These are phyloP conservation scores for Mucor saturninus DNA, from an alignment of 371 early-diverging fungal species.

Conservation along the genomic window DNA sequence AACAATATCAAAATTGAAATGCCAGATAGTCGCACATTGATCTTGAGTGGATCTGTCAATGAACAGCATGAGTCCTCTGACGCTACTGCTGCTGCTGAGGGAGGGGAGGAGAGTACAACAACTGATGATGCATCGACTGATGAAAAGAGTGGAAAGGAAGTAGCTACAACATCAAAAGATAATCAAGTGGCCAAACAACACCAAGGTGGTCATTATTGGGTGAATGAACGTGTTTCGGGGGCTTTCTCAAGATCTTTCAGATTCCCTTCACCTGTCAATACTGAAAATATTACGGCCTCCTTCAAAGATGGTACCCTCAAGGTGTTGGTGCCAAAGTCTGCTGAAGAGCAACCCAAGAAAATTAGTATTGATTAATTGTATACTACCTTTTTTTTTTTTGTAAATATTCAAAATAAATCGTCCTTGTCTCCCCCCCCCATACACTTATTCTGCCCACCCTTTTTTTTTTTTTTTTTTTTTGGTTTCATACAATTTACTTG, in stretches of 20 bases:
- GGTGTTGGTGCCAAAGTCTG: slow-evolving; percentile 38
- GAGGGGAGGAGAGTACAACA: too few relatives aligned
- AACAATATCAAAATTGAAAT: slow-evolving; percentile 42
- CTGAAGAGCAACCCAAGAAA: slow-evolving; percentile 13
- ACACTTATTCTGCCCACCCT: too few relatives aligned
- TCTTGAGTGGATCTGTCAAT: slow-evolving; percentile 32
- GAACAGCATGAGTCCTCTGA: slow-evolving; percentile 1
- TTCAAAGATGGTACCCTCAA: slow-evolving; percentile 44
- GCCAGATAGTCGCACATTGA: slow-evolving; percentile 32
- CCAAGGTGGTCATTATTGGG: slow-evolving; percentile 47
- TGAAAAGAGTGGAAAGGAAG: neutral
- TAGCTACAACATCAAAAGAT: neutral
- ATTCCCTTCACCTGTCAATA: slow-evolving; percentile 38
- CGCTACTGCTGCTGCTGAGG: neutral
- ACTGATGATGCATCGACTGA: too few relatives aligned
- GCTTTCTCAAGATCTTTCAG: slow-evolving; percentile 38
- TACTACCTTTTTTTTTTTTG: too few relatives aligned
- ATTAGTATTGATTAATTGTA: slow-evolving; percentile 40
- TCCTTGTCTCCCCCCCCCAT: too few relatives aligned
- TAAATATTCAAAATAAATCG: too few relatives aligned
- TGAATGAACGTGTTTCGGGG: slow-evolving; percentile 43
- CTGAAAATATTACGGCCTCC: slow-evolving; percentile 41
- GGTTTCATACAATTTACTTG: too few relatives aligned
- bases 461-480: too few relatives aligned
- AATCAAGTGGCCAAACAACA: neutral